These are phyloP conservation scores for Paragyromitra xinjiangensis DNA, from an alignment of 495 filamentous ascomycete species.

Conservation along the genomic window DNA sequence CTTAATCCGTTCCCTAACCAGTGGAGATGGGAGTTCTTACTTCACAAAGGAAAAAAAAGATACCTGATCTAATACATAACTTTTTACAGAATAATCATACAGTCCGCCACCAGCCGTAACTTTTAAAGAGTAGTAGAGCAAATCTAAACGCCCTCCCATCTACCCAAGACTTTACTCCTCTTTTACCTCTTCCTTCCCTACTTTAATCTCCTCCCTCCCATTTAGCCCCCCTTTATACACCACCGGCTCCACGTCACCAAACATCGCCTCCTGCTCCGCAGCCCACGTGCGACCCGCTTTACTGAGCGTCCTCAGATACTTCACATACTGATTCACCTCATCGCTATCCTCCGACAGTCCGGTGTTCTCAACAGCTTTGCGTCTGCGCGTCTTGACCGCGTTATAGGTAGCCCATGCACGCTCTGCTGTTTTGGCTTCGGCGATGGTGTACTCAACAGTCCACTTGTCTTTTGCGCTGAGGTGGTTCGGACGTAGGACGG, in stretches of 20 bases:
- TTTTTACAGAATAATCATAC: constrained; percentile 14
- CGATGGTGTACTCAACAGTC: constrained; percentile 78
- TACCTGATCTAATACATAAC: background rate
- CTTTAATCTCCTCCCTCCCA: background rate
- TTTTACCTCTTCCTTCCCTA: background rate
- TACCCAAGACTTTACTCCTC: background rate
- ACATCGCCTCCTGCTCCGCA: constrained; percentile 35
- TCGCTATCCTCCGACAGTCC: constrained; percentile 29
- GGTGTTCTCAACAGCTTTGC: constrained; percentile 31
- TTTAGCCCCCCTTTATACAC: constrained; percentile 22
- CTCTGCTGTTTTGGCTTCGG: constrained; percentile 62
- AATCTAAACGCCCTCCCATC: constrained; percentile 1
- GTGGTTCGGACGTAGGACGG: constrained; percentile 68
- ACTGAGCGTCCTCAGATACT: constrained; percentile 47
- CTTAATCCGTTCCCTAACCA: background rate
- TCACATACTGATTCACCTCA: constrained; percentile 46
- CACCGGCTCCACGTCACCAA: constrained; percentile 12
- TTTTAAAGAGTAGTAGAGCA: background rate
- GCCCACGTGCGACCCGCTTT: constrained; percentile 47
- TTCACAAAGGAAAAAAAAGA: background rate
- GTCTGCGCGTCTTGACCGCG: constrained; percentile 50
- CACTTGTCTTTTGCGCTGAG: constrained; percentile 68
- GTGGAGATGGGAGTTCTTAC: background rate
- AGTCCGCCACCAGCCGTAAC: background rate
- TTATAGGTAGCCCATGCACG: constrained; percentile 53